Percentiles rank a stretch among this genome's conserved stretches.
These are phyloP conservation scores for Eucalyptus cloeziana DNA, from an alignment of 345 rosid species.

Conservation along the genomic window DNA sequence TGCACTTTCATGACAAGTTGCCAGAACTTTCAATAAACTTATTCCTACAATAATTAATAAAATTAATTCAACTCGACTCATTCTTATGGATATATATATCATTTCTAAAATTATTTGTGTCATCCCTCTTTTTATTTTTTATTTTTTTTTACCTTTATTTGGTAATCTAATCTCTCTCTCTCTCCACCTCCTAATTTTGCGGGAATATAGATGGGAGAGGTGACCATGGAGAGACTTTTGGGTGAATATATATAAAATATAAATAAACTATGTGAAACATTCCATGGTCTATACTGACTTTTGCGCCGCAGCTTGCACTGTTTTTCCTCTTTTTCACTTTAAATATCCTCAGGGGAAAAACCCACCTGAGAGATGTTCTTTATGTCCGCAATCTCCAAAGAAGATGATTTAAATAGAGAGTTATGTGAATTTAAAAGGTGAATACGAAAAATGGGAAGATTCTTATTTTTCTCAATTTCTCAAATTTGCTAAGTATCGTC, in stretches of 20 bases:
- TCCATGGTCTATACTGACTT: background rate
- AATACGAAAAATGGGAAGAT: background rate
- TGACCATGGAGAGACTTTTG: background rate
- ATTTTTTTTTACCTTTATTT: background rate
- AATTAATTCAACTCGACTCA: background rate
- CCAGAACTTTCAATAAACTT: accelerated
- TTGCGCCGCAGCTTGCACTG: background rate
- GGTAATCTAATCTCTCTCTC: background rate
- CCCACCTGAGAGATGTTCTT: background rate
- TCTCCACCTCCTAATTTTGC: background rate
- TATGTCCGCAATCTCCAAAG: background rate
- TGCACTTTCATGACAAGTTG: accelerated
- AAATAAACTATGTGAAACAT: background rate
- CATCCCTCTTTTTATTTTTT: background rate
- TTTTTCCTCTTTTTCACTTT: background rate
- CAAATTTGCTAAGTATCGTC: background rate
- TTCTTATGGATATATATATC: background rate
- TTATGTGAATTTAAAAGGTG: background rate
- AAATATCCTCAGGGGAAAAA: background rate
- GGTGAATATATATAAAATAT: background rate
- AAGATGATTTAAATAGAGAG: background rate
- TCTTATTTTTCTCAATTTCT: background rate
- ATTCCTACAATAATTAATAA: no score
- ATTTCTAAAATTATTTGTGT: background rate
- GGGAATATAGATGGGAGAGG: background rate